Evolutionary conservation across 2,329 filamentous ascomycete species (phyloP), one percentile per base, ranked within the genome.

Genomic region (Hypoxylon sp.): DNA sequence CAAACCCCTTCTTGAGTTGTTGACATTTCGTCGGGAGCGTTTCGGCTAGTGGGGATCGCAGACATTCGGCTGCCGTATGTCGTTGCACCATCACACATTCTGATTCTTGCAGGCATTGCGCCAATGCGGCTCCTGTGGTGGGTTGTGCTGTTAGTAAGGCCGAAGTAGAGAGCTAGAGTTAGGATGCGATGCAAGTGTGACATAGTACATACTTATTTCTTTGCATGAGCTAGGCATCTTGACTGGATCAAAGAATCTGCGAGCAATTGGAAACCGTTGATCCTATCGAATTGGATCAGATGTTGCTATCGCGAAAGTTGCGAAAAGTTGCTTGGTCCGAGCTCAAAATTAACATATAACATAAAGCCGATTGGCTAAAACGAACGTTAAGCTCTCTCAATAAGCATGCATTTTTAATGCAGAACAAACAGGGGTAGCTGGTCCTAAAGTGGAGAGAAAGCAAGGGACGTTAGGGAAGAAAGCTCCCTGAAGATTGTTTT

Each of bases 41-140:
- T 58, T 94, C 87, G 70, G 85, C 79, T 57, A 96, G 85, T 3
- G 93, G 93, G 12, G 86, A 80, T 37, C 90, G 88, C 34, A 99
- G 84, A 73, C 94, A 99, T 68, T 97, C 93, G 70, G 87, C 80
- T 15, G 94, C 90, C 6, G 81, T 83, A 78, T 97, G 87, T 51
- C 92, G 91, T 55, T 97, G 81, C 51, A 96, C 81, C 86, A 97
- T 91, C 66, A 99, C 89, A 74, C 94, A 99, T 73, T 97, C 93
- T 66, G 90, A 96, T 73, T 96, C 86, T 72, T 97, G 92, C 61
- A 99, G 90, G 76, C 94, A 99, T 78, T 90, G 81, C 57, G 94
- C 94, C 67, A 99, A 84, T 13, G 94, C 94, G 57, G 89, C 87
- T 74, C 93, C 93, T 97, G 71, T 57, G 40, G 44, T 20, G 23